These are phyloP conservation scores for Paramecium biaurelia DNA, from an alignment of 73 alveolate genomes.

Conservation along the genomic window DNA sequence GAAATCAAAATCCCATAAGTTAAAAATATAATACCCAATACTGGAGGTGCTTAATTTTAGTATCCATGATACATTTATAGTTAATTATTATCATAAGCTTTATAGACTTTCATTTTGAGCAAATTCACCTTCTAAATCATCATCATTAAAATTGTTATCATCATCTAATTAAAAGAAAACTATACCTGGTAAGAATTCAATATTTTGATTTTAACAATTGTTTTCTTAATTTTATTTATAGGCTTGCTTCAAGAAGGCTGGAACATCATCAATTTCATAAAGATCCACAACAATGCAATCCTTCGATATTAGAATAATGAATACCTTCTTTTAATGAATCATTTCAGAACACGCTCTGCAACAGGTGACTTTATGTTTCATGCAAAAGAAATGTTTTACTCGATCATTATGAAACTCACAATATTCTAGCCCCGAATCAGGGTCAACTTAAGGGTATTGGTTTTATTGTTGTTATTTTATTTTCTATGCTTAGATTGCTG, in stretches of 20 bases:
- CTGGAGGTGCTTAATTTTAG: not conserved
- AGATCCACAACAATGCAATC: constrained; percentile 35
- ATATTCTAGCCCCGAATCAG: constrained; percentile 64
- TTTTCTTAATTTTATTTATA: constrained; percentile 3
- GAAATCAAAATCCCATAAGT: too few species aligned
- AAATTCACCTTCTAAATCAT: not conserved
- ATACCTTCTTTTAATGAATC: constrained; percentile 82
- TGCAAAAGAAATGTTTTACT: constrained; percentile 94
- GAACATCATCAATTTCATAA: constrained; percentile 40
- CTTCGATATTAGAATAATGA: not conserved
- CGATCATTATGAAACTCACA: constrained; percentile 90
- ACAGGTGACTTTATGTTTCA: constrained; percentile 88
- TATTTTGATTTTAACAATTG: not conserved
- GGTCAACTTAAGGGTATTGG: constrained; percentile 27
- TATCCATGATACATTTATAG: not conserved
- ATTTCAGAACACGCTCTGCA: constrained; percentile 91
- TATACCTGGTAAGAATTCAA: not conserved
- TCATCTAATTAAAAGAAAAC: not conserved
- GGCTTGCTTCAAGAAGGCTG: not conserved
- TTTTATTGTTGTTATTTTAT: not conserved
- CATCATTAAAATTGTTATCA: not conserved
- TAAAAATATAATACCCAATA: too few species aligned
- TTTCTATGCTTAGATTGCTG: not conserved
- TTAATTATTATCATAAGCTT: not conserved
- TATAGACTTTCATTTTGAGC: not conserved